A percentile compares a stretch with the other conserved stretches of the same genome.
Conservation (phyloP, 2,329 filamentous ascomycete genomes). For the Cytospora paraplurivora region DNA sequence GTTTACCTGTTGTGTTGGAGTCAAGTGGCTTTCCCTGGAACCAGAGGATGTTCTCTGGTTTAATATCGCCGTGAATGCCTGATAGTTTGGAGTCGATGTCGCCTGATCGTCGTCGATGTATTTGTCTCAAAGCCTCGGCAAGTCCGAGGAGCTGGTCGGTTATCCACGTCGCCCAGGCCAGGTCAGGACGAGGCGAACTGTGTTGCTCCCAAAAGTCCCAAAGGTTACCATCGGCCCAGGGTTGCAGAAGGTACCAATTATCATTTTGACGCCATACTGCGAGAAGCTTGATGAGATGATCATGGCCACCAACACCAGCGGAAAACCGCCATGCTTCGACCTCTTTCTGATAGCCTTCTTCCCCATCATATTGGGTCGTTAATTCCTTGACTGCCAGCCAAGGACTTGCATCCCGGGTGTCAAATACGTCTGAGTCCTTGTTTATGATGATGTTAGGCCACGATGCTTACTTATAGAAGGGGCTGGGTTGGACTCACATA, state of each 20-base stretch:
- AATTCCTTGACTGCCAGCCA: slow-evolving; percentile 25
- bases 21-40: background rate
- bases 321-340: slow-evolving; percentile 27
- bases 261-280: slow-evolving; percentile 26
- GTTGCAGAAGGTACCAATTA: slow-evolving; percentile 29
- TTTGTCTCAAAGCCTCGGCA: slow-evolving; percentile 18
- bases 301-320: slow-evolving; percentile 20
- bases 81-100: background rate
- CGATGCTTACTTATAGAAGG: background rate
- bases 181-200: background rate
- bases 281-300: slow-evolving; percentile 30
- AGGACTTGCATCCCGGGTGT: background rate
- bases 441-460: background rate
- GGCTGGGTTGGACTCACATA: background rate
- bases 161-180: slow-evolving; percentile 21
- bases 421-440: background rate
- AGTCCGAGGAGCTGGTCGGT: slow-evolving; percentile 27
- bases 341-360: slow-evolving; percentile 26
- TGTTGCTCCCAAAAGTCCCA: slow-evolving; percentile 16
- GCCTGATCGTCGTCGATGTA: slow-evolving; percentile 20
- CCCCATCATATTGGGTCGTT: background rate
- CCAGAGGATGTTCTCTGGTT: slow-evolving; percentile 12
- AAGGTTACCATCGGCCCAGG: slow-evolving; percentile 29
- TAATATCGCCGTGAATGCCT: slow-evolving; percentile 14
- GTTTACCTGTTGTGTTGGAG: background rate